phyloP scores from a whole-genome alignment of 306 rosid species.

The Quercus parvula region DNA sequence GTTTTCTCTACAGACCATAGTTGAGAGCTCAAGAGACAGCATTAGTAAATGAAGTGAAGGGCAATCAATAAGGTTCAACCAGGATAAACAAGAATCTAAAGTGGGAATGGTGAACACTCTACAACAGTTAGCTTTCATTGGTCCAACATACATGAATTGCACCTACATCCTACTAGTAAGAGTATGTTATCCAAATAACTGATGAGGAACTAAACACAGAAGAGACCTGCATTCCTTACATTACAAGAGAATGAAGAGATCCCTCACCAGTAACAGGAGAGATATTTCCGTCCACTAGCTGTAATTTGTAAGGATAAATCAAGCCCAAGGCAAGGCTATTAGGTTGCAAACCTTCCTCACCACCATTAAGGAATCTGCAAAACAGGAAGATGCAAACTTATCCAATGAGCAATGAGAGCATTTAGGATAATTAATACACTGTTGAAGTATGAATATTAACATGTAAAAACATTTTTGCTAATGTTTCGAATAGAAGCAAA shows the following conservation, averaged over 20 bases:
- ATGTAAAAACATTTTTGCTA: neutral
- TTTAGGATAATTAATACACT: neutral
- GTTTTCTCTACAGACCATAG: neutral
- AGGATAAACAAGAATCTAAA: neutral
- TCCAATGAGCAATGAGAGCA: neutral
- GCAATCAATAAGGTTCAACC: neutral
- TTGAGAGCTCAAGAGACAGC: neutral
- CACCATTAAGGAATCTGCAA: constrained; percentile 7
- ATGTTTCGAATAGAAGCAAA: neutral
- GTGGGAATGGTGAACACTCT: neutral
- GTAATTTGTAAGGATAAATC: neutral
- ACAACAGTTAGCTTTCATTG: neutral
- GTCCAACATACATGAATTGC: neutral
- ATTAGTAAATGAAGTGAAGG: neutral
- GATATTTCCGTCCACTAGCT: neutral
- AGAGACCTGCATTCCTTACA: too few species aligned
- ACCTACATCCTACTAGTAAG: neutral
- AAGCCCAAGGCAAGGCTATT: neutral
- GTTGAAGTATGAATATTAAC: neutral
- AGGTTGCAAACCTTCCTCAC: neutral
- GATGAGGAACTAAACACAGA: neutral
- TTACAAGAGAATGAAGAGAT: neutral
- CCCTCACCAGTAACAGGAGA: neutral
- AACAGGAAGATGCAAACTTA: neutral
- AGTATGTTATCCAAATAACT: neutral